Evolutionary conservation across 2,329 filamentous ascomycete species (phyloP), one percentile per base, ranked within the genome.

Genomic region (Lachnellula arida): DNA sequence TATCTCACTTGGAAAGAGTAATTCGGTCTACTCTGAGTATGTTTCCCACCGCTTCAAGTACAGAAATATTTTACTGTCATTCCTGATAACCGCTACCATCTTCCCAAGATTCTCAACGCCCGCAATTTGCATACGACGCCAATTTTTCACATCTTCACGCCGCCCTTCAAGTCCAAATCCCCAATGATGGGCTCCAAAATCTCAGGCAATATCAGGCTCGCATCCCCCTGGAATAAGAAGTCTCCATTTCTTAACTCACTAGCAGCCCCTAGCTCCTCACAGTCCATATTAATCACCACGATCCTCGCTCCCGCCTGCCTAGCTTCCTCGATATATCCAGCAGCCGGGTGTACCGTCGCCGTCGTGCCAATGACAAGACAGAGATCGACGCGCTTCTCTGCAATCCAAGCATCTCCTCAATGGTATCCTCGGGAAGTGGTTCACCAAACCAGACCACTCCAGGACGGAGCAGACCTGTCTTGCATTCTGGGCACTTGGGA

Each of bases 371-470:
- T 83, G 1, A 96, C 91, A 57, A 97, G 75, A 67, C 96, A 91
- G 51, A 97, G 72, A 66, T 96, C 91, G 53, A 96, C 78, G 9
- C 71, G 73, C 0, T 72, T 75, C 1, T 71, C 61, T 0, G 67
- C 63, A 22, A 96, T 79, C 81, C 86, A 97, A 0, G 73, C 67
- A 34, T 79, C 1, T 75, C 77, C 0, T 70, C 59, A 1, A 96
- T 65, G 63, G 89, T 87, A 3, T 76, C 67, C 5, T 62, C 55
- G 1, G 91, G 89, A 1, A 96, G 76, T 1, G 65, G 39, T 73
- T 97, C 92, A 40, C 86, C 87, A 64, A 96, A 96, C 91, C 91
- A 97, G 2, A 96, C 90, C 0, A 97, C 90, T 5, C 87, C 91
- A 0, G 92, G 92, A 0, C 92, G 81, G 15, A 83, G 1, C 77